A percentile compares a stretch with the other conserved stretches of the same genome.
Evolutionary conservation across 768 basidiomycete species (phyloP).

Genomic region (Lepiota subincarnata): DNA sequence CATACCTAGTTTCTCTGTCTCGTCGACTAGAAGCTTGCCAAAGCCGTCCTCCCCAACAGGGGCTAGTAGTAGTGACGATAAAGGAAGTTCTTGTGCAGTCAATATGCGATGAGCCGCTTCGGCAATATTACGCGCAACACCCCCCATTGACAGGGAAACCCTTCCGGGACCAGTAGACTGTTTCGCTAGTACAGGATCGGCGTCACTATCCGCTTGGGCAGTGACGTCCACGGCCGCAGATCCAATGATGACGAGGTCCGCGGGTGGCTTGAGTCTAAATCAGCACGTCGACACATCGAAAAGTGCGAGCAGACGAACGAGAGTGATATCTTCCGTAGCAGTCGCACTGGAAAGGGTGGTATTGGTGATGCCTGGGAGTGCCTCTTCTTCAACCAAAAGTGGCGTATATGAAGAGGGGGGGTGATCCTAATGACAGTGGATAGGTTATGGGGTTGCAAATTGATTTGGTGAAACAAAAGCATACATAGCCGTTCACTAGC

Average conservation of each 20-base stretch:
- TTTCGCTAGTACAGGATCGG: slow-evolving; percentile 29
- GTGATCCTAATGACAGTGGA: neutral
- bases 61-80: slow-evolving; percentile 61
- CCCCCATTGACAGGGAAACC: slow-evolving; percentile 72
- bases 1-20: slow-evolving; percentile 65
- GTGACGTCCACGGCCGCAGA: slow-evolving; percentile 90
- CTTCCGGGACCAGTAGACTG: slow-evolving; percentile 80
- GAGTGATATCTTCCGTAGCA: slow-evolving; percentile 1
- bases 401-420: neutral
- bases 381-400: neutral
- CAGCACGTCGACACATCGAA: neutral
- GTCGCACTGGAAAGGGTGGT: neutral
- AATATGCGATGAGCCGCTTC: slow-evolving; percentile 79
- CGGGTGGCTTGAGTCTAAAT: slow-evolving; percentile 23
- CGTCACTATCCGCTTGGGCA: slow-evolving; percentile 37
- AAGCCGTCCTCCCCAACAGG: slow-evolving; percentile 76
- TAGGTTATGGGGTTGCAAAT: neutral
- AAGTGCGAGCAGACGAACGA: neutral
- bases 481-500: slow-evolving; percentile 33
- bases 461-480: neutral
- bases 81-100: slow-evolving; percentile 27
- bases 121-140: slow-evolving; percentile 93
- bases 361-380: neutral
- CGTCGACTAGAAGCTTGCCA: slow-evolving; percentile 59
- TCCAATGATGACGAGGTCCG: slow-evolving; percentile 71